Base-by-base conservation (phyloP, 2,329 filamentous ascomycete genomes). In the Penicillium carneum region DNA sequence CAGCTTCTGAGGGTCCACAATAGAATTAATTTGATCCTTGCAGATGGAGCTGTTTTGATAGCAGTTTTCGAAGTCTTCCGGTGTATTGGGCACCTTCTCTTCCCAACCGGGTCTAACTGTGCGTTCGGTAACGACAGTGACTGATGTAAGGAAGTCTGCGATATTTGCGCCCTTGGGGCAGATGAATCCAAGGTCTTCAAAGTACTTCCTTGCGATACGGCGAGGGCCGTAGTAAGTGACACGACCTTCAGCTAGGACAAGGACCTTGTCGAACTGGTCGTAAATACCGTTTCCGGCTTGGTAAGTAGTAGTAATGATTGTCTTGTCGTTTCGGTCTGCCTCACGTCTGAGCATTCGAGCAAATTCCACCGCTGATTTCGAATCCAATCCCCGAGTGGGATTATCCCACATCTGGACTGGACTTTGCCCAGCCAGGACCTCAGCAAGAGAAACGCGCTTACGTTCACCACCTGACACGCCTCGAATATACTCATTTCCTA, bases 231-330 rank as follows among this genome's bases (percentile, higher is more conserved):
- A 90, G 76, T 84, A 91, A 29, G 88, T 83, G 59, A 90, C 76
- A 60, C 84, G 83, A 33, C 88, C 88, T 45, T 86, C 83, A 18
- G 90, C 87, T 0, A 90, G 80, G 1, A 90, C 83, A 0, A 90
- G 79, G 0, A 90, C 85, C 70, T 90, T 90, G 73, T 90, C 88
- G 69, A 90, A 90, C 1, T 87, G 80, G 36, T 88, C 79, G 70
- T 88, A 90, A 61, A 90, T 89, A 6, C 83, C 86, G 55, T 91
- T 88, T 8, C 87, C 86, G 1, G 88, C 88, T 69, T 90, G 88
- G 70, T 91, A 91, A 0, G 89, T 80, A 0, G 87, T 88, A 1
- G 87, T 83, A 45, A 89, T 84, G 1, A 86, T 84, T 0, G 86
- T 80, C 12, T 87, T 80, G 0, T 84, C 83, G 6, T 85, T 80